Evolutionary conservation across 805 yeast genomes (phyloP).

Genomic region (Ogataea neopini): DNA sequence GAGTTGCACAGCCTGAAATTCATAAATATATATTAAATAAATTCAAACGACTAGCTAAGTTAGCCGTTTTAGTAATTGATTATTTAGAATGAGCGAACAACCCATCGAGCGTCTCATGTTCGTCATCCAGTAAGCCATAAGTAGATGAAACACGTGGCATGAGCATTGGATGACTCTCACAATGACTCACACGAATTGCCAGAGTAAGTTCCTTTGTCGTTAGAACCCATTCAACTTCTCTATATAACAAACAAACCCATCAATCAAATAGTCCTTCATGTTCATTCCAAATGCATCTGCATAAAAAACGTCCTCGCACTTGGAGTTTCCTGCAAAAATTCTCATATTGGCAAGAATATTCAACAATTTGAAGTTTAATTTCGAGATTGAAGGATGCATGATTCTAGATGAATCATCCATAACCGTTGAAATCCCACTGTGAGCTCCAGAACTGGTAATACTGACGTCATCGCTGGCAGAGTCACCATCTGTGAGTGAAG

Average conservation of each 20-base stretch:
- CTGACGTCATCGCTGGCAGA: conserved; percentile 5
- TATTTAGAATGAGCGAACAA: no score
- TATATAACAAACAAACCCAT: conserved; percentile 25
- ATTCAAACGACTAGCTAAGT: no score
- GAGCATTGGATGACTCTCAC: no score
- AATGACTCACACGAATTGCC: no score
- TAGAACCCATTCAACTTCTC: conserved; percentile 27
- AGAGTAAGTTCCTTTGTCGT: no score
- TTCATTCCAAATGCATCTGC: conserved; percentile 15
- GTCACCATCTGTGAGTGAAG: background rate
- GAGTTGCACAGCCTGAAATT: background rate
- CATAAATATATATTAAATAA: background rate
- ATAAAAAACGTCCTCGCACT: conserved; percentile 13
- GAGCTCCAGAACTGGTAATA: conserved; percentile 7
- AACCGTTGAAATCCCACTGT: conserved; percentile 1
- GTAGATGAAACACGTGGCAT: background rate
- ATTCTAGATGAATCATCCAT: conserved; percentile 8
- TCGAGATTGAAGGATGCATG: conserved; percentile 22
- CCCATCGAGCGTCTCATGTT: no score
- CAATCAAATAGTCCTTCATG: conserved; percentile 27
- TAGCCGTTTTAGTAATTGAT: no score
- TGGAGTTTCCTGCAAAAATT: conserved; percentile 31
- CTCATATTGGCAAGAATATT: conserved; percentile 33
- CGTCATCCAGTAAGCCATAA: no score
- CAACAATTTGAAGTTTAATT: conserved; percentile 28